phyloP scores from a whole-genome alignment of 2,329 filamentous ascomycete species.

The Penicillium sp. region DNA sequence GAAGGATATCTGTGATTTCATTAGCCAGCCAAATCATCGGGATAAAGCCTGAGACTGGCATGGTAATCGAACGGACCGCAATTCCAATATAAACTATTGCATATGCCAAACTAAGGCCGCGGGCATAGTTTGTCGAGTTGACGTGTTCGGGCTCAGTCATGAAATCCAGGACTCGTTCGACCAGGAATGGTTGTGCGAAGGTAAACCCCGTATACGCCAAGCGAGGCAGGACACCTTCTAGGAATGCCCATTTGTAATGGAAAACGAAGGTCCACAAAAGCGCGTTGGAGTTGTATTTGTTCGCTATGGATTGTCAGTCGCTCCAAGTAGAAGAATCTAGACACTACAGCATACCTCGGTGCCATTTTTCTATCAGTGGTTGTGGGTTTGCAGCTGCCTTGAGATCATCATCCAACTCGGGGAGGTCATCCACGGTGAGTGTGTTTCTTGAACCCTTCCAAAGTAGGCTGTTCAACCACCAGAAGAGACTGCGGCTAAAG shows the following conservation, averaged over 20 bases:
- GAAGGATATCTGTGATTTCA: conserved; percentile 31
- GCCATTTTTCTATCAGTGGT: conserved; percentile 32
- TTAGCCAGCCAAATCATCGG: neutral
- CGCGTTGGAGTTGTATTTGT: conserved; percentile 15
- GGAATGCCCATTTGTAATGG: conserved; percentile 20
- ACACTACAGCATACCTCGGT: conserved; percentile 17
- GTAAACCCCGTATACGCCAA: conserved; percentile 43
- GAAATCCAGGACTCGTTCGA: conserved; percentile 26
- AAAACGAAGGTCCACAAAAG: conserved; percentile 19
- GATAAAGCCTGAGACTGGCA: neutral
- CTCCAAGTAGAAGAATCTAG: neutral
- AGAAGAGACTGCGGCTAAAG: conserved; percentile 32
- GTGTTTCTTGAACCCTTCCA: conserved; percentile 29
- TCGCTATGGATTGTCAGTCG: conserved; percentile 9
- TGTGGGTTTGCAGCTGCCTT: conserved; percentile 30
- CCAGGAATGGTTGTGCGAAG: conserved; percentile 49
- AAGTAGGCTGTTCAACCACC: conserved; percentile 39
- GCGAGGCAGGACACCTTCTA: conserved; percentile 36
- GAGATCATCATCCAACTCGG: conserved; percentile 36
- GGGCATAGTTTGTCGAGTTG: conserved; percentile 28
- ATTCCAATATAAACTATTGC: conserved; percentile 40
- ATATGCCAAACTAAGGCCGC: conserved; percentile 39
- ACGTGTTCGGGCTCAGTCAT: conserved; percentile 20
- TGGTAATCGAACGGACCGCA: conserved; percentile 27
- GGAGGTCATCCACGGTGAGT: conserved; percentile 43